These are phyloP conservation scores for Abrus precatorius DNA, from an alignment of 306 rosid genomes.

Conservation along the genomic window DNA sequence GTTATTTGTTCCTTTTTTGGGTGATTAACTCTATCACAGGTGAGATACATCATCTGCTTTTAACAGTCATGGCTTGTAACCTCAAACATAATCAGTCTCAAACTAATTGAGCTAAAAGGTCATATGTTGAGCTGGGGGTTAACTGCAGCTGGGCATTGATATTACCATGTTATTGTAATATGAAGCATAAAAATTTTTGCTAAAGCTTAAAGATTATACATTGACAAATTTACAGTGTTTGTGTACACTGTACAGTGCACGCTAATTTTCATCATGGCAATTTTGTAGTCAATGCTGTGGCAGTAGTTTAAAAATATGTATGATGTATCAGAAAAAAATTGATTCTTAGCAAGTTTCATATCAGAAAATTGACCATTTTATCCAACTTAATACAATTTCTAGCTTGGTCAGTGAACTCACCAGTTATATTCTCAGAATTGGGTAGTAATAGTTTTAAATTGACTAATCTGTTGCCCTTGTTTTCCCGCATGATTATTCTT, in stretches of 20 bases:
- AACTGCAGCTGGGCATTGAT: slow-evolving; percentile 9
- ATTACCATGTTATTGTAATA: neutral
- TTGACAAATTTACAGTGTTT: neutral
- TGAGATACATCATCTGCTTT: too few species aligned
- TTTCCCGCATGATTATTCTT: neutral
- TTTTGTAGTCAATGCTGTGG: slow-evolving; percentile 30
- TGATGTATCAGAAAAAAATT: neutral
- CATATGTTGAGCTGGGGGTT: neutral
- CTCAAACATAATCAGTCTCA: too few species aligned
- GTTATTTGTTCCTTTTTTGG: too few species aligned
- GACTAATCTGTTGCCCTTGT: neutral
- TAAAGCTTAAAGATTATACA: neutral
- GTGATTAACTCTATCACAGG: too few species aligned
- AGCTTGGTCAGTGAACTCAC: slow-evolving; percentile 4
- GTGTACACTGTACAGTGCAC: neutral
- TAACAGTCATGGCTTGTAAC: too few species aligned
- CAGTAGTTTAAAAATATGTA: neutral
- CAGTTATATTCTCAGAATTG: slow-evolving; percentile 3
- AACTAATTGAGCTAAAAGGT: neutral
- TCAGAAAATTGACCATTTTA: neutral
- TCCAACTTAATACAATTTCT: neutral
- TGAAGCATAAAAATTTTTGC: neutral
- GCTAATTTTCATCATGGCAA: slow-evolving; percentile 2
- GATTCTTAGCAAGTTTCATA: slow-evolving; percentile 9
- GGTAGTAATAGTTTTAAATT: slow-evolving; percentile 12